Percentiles rank a stretch among this genome's conserved stretches.
Conservation (phyloP, 345 rosid genomes). For the Geranium rotundifolium region DNA sequence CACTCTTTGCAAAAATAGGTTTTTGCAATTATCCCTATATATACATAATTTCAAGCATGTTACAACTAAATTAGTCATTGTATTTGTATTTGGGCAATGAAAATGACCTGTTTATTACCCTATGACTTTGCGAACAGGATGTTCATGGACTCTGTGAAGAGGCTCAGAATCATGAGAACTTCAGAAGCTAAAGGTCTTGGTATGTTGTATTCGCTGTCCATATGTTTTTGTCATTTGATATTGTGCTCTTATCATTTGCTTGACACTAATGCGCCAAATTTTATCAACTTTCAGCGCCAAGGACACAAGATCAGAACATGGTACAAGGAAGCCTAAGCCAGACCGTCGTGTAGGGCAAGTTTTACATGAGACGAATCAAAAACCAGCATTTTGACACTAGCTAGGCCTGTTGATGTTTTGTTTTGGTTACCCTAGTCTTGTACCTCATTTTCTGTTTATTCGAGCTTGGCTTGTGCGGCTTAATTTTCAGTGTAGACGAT, state of each 20-base stretch:
- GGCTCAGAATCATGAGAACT: constrained; percentile 82
- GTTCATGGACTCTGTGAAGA: constrained; percentile 66
- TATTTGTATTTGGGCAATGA: not conserved
- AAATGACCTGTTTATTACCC: not conserved
- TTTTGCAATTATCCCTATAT: too few species aligned
- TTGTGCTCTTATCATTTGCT: not conserved
- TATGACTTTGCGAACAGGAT: constrained; percentile 38
- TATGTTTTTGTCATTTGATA: too few species aligned
- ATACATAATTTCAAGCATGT: too few species aligned
- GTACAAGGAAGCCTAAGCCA: constrained; percentile 22
- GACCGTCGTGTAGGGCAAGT: constrained; percentile 9
- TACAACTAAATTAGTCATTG: not conserved
- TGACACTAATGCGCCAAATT: too few species aligned
- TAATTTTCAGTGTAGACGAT: constrained; percentile 13
- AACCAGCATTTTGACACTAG: too few species aligned
- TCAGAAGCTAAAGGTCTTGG: constrained; percentile 77
- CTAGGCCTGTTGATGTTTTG: too few species aligned
- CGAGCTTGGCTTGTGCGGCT: constrained; percentile 8
- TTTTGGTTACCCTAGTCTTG: too few species aligned
- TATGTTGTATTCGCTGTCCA: constrained; percentile 11
- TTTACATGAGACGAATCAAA: not conserved
- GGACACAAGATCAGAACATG: constrained; percentile 19
- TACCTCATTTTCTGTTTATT: too few species aligned
- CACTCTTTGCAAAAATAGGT: too few species aligned
- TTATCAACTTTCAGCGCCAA: constrained; percentile 22